phyloP scores from a whole-genome alignment of 768 basidiomycete species.

The Termitomyces sp. region DNA sequence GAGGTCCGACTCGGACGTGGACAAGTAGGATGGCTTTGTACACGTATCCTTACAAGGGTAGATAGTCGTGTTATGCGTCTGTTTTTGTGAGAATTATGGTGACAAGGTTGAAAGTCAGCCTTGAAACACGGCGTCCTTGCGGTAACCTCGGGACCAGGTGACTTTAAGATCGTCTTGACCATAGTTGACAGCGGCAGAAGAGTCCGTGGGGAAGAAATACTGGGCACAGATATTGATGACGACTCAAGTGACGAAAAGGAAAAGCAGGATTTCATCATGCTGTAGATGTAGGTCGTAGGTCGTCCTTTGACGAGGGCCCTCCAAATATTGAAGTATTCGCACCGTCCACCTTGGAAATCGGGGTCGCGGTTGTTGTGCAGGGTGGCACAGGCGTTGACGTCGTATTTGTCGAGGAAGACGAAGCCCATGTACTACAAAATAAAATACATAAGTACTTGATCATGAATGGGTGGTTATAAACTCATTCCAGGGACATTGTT shows the following conservation, averaged over 20 bases:
- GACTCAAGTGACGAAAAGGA: no score
- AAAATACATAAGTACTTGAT: slow-evolving; percentile 16
- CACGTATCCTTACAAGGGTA: no score
- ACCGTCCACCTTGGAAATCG: slow-evolving; percentile 38
- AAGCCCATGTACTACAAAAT: slow-evolving; percentile 43
- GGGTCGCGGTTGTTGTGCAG: slow-evolving; percentile 38
- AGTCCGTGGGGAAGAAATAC: slow-evolving; percentile 41
- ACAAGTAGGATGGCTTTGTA: no score
- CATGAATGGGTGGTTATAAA: no score
- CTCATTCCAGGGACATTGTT: no score
- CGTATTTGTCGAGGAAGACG: slow-evolving; percentile 42
- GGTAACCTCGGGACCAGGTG: slow-evolving; percentile 42
- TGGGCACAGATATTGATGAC: no score
- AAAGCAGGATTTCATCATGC: slow-evolving; percentile 27
- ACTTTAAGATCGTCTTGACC: slow-evolving; percentile 41
- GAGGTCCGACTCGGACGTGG: not conserved
- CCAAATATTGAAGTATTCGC: slow-evolving; percentile 51
- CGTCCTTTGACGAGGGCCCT: slow-evolving; percentile 38
- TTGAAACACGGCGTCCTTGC: slow-evolving; percentile 29
- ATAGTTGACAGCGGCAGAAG: slow-evolving; percentile 39
- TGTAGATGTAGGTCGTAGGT: slow-evolving; percentile 46
- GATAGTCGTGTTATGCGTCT: no score
- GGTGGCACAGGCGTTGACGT: slow-evolving; percentile 38
- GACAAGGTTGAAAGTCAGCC: not conserved
- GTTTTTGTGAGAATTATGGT: not conserved